Percentiles rank a stretch among this genome's conserved stretches.
These are phyloP conservation scores for Russula olivacea DNA, from an alignment of 768 basidiomycete genomes.

Conservation along the genomic window DNA sequence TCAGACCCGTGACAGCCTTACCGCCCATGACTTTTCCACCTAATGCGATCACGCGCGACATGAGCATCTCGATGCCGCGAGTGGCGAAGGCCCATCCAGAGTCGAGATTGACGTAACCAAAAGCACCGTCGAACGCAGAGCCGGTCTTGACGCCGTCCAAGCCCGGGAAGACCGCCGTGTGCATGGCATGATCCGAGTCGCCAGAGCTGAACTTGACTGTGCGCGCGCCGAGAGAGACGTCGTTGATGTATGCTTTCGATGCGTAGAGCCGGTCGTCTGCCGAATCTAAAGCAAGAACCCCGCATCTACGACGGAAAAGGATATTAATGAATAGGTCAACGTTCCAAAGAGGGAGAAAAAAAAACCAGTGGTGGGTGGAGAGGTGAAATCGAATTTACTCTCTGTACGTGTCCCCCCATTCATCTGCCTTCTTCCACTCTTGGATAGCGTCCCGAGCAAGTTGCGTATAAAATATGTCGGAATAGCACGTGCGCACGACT, in stretches of 20 bases:
- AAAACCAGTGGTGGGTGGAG: neutral
- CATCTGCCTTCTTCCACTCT: conserved; percentile 59
- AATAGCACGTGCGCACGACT: conserved; percentile 75
- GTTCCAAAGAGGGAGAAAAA: neutral
- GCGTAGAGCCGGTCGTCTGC: conserved; percentile 39
- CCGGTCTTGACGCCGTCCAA: conserved; percentile 34
- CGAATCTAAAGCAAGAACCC: conserved; percentile 55
- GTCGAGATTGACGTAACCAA: conserved; percentile 67
- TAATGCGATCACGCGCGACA: conserved; percentile 48
- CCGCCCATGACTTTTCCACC: conserved; percentile 57
- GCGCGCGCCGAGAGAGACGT: conserved; percentile 49
- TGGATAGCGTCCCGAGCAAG: conserved; percentile 73
- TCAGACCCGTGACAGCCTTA: conserved; percentile 49
- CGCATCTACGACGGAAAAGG: conserved; percentile 43
- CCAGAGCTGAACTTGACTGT: conserved; percentile 38
- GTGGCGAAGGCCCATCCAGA: conserved; percentile 84
- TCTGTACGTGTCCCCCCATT: conserved; percentile 73
- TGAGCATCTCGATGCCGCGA: conserved; percentile 53
- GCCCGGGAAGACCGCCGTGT: conserved; percentile 45
- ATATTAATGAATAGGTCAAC: neutral
- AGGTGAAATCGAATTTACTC: conserved; percentile 44
- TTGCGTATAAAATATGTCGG: conserved; percentile 59
- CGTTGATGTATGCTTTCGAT: conserved; percentile 55
- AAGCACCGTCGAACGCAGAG: conserved; percentile 32
- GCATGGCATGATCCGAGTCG: conserved; percentile 32